These are phyloP conservation scores for Saccharomyces hybrid DNA, from an alignment of 1,139 yeast species.

Conservation along the genomic window DNA sequence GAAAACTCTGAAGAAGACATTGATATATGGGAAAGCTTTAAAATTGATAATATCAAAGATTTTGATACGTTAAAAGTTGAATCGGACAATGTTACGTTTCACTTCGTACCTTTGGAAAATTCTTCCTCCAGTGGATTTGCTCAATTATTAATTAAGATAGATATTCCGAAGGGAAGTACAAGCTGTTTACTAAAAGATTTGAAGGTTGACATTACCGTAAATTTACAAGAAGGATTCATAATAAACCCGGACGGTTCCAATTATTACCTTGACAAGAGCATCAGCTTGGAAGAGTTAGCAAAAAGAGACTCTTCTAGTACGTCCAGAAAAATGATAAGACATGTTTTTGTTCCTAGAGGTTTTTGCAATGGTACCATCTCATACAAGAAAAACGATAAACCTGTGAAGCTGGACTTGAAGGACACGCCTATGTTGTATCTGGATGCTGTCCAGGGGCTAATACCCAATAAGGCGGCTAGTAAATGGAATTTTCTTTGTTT, in stretches of 20 bases:
- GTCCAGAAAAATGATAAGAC: conserved; percentile 31
- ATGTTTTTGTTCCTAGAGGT: conserved; percentile 79
- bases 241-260: conserved; percentile 64
- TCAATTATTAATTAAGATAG: conserved; percentile 13
- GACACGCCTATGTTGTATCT: conserved; percentile 60
- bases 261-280: conserved; percentile 37
- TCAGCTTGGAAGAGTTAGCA: conserved; percentile 8
- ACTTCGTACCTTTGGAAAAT: conserved; percentile 46
- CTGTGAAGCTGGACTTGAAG: conserved; percentile 27
- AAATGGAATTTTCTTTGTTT: conserved; percentile 82
- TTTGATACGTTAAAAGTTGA: conserved; percentile 25
- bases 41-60: conserved; percentile 14
- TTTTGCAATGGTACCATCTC: conserved; percentile 47
- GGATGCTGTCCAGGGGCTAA: conserved; percentile 88
- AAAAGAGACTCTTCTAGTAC: conserved; percentile 47
- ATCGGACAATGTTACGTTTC: conserved; percentile 49
- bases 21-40: conserved; percentile 25
- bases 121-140: conserved; percentile 7
- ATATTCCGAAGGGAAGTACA: conserved; percentile 46
- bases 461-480: conserved; percentile 89
- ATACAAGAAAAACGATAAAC: conserved; percentile 26
- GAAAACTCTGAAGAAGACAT: conserved; percentile 37
- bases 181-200: conserved; percentile 24
- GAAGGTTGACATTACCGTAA: conserved; percentile 16
- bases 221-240: conserved; percentile 43